Evolutionary conservation across 257 asterid species (phyloP).

Genomic region (Nicotiana paniculata): DNA sequence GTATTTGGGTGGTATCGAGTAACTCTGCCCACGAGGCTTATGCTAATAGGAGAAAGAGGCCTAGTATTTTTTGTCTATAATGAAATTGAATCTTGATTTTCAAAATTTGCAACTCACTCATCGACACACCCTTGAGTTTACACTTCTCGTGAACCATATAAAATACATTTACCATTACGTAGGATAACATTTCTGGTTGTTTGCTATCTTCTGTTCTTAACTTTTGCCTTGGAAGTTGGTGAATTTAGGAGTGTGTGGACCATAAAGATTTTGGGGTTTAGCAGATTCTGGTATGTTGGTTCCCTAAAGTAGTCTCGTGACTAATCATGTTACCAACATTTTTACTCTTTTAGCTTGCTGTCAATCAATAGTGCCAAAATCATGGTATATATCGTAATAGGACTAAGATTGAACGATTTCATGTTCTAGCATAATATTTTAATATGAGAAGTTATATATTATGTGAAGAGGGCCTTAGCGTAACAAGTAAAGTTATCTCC

Average conservation of each 20-base stretch:
- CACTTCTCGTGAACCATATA: neutral
- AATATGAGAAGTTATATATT: neutral
- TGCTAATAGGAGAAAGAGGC: neutral
- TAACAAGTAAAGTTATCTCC: too few relatives aligned
- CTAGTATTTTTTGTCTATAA: neutral
- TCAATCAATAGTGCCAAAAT: neutral
- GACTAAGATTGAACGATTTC: neutral
- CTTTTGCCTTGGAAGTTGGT: neutral
- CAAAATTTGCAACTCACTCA: too few relatives aligned
- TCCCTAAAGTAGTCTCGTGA: neutral
- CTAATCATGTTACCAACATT: neutral
- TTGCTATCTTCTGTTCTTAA: neutral
- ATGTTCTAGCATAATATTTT: neutral
- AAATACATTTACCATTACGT: neutral
- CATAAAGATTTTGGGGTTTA: neutral
- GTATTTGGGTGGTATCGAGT: too few relatives aligned
- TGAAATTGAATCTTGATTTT: too few relatives aligned
- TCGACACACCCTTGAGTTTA: too few relatives aligned
- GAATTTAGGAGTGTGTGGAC: neutral
- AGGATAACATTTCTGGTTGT: neutral
- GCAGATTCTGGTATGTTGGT: neutral
- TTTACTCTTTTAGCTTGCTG: neutral
- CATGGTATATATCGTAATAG: neutral
- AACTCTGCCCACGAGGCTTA: neutral
- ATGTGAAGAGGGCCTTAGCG: neutral